Percentiles rank a stretch among this genome's conserved stretches.
phyloP scores from a whole-genome alignment of 225 moss, liverwort and hornwort species.

The Marchantia polymorpha region DNA sequence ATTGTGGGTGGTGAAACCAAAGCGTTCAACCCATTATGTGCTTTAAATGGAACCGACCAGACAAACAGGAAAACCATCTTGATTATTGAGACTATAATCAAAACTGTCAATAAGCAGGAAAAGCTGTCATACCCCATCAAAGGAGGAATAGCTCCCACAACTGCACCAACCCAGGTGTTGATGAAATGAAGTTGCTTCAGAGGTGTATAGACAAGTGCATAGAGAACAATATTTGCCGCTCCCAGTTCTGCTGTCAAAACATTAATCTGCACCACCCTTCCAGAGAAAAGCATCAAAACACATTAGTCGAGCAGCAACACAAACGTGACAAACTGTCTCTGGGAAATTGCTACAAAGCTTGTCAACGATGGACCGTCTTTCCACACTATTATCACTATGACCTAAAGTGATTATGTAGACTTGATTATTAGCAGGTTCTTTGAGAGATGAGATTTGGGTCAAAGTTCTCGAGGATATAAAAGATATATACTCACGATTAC shows the following conservation, averaged over 20 bases:
- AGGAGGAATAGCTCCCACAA: conserved; percentile 97
- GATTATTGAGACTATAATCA: not conserved
- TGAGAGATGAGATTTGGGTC: not conserved
- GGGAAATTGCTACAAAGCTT: too few relatives aligned
- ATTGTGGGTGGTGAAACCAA: too few relatives aligned
- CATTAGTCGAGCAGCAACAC: conserved; percentile 5
- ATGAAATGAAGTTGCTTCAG: conserved; percentile 88
- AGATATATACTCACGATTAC: too few relatives aligned
- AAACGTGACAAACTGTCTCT: too few relatives aligned
- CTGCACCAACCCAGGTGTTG: conserved; percentile 92
- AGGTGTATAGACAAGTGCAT: conserved; percentile 85
- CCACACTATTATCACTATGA: not conserved
- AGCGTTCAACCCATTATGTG: too few relatives aligned
- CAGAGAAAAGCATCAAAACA: conserved; percentile 9
- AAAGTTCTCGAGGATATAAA: too few relatives aligned
- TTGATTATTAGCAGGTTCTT: not conserved
- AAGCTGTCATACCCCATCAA: conserved; percentile 62
- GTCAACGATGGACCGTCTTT: not conserved
- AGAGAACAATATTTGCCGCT: conserved; percentile 68
- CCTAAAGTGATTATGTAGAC: not conserved
- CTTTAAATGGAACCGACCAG: too few relatives aligned
- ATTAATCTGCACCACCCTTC: conserved; percentile 50
- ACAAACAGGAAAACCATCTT: too few relatives aligned
- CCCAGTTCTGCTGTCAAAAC: conserved; percentile 79
- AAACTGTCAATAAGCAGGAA: not conserved